Evolutionary conservation across 805 yeast species (phyloP).

Genomic region (Yamadazyma laniorum): DNA sequence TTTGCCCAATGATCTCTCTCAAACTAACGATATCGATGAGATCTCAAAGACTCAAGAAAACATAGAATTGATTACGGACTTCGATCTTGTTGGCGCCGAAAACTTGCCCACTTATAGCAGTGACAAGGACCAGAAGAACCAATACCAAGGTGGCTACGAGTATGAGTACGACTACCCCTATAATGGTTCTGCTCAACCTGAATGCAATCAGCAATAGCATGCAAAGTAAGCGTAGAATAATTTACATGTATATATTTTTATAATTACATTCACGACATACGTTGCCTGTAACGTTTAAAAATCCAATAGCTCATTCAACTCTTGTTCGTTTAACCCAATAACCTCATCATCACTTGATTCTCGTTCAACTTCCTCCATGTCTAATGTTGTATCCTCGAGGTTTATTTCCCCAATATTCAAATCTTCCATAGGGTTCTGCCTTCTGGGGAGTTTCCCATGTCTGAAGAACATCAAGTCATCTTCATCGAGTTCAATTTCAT

Average conservation of each 20-base stretch:
- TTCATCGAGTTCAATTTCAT: constrained; percentile 8
- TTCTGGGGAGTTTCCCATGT: constrained; percentile 6
- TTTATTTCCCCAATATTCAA: constrained; percentile 12
- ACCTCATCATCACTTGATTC: constrained; percentile 13
- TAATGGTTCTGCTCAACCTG: constrained; percentile 16
- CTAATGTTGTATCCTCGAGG: constrained; percentile 8
- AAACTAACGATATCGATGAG: constrained; percentile 20
- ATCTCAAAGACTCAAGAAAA: constrained; percentile 37
- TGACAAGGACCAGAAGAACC: neutral
- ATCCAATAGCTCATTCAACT: constrained; percentile 37
- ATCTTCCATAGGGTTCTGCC: neutral
- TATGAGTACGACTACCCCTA: neutral
- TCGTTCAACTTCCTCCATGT: constrained; percentile 12
- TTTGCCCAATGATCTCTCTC: constrained; percentile 45
- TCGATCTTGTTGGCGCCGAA: constrained; percentile 22
- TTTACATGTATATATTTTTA: neutral
- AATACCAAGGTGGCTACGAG: neutral
- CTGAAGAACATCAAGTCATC: constrained; percentile 9
- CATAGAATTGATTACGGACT: constrained; percentile 36
- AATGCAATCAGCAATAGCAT: constrained; percentile 35
- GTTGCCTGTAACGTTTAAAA: constrained; percentile 13
- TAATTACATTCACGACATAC: neutral
- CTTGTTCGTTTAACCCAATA: constrained; percentile 33
- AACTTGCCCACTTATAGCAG: constrained; percentile 24
- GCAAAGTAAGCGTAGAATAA: constrained; percentile 1